Evolutionary conservation across 192 early-diverging fungal genomes (phyloP).

Genomic region (Backusella liffmaniae): DNA sequence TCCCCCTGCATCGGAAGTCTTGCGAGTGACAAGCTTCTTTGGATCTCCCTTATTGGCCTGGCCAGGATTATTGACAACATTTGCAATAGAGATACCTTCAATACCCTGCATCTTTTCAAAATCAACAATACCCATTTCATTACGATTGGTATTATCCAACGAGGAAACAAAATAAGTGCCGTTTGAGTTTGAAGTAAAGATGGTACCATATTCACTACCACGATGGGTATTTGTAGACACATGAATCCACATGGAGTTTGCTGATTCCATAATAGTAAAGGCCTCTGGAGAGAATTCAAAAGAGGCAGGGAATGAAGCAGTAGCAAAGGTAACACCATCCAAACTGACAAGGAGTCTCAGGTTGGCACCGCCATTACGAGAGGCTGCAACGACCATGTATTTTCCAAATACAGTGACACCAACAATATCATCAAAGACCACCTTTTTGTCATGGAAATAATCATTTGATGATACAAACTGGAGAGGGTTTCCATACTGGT

Average conservation of each 20-base stretch:
- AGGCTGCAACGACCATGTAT: conserved; percentile 77
- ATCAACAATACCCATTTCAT: conserved; percentile 77
- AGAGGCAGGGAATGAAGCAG: conserved; percentile 78
- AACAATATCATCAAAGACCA: conserved; percentile 67
- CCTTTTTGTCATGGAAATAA: conserved; percentile 49
- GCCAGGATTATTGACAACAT: conserved; percentile 68
- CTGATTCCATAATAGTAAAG: conserved; percentile 73
- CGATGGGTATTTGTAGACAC: conserved; percentile 55
- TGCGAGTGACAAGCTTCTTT: conserved; percentile 65
- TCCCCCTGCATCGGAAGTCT: conserved; percentile 83
- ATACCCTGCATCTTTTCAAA: conserved; percentile 91
- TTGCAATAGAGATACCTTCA: conserved; percentile 82
- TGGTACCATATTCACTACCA: conserved; percentile 71
- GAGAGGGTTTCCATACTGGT: conserved; percentile 47
- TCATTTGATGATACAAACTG: conserved; percentile 65
- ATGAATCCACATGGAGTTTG: conserved; percentile 61
- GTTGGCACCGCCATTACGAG: conserved; percentile 37
- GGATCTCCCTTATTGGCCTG: conserved; percentile 50
- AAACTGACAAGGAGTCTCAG: conserved; percentile 65
- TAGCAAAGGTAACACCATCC: conserved; percentile 67
- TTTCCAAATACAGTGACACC: conserved; percentile 79
- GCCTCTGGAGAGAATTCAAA: conserved; percentile 57
- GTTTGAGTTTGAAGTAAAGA: conserved; percentile 92
- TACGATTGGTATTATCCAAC: conserved; percentile 74
- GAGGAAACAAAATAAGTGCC: conserved; percentile 78